phyloP scores from a whole-genome alignment of 768 basidiomycete species.

The Russula sp. region DNA sequence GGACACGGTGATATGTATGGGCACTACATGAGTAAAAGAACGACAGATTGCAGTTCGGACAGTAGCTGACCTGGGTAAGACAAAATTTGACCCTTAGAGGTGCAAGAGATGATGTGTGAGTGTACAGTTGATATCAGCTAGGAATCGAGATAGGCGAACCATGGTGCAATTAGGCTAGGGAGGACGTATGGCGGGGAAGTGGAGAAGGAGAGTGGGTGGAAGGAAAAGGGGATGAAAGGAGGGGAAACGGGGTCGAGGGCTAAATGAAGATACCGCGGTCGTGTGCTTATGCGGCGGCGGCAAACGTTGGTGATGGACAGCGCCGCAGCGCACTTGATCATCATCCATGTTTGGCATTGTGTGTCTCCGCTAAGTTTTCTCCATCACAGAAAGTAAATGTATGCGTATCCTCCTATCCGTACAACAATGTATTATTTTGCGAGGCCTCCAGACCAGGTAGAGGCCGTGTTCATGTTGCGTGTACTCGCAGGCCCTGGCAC shows the following conservation, averaged over 20 bases:
- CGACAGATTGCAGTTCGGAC: not conserved
- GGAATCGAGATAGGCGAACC: conserved; percentile 14
- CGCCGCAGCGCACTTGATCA: not conserved
- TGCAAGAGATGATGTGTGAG: conserved; percentile 11
- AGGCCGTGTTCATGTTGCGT: too few relatives aligned
- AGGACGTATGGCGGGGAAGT: not conserved
- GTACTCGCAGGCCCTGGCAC: not conserved
- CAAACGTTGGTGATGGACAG: conserved; percentile 5
- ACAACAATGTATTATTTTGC: not conserved
- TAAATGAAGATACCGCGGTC: conserved; percentile 15
- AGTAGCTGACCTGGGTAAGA: conserved; percentile 65
- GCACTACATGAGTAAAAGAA: conserved; percentile 5
- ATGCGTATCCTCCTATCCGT: not conserved
- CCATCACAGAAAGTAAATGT: not conserved
- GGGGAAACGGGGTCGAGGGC: conserved; percentile 22
- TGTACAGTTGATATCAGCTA: conserved; percentile 1
- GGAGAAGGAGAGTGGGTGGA: not conserved
- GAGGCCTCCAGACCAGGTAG: too few relatives aligned
- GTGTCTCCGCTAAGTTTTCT: not conserved
- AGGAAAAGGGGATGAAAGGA: not conserved
- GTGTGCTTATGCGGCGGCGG: conserved; percentile 20
- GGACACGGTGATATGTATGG: not conserved
- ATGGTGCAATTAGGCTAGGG: conserved; percentile 1
- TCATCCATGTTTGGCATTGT: conserved; percentile 26
- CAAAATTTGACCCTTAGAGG: conserved; percentile 76